Base-by-base conservation (phyloP, 2,329 filamentous ascomycete species). In the Fusarium sacchari region DNA sequence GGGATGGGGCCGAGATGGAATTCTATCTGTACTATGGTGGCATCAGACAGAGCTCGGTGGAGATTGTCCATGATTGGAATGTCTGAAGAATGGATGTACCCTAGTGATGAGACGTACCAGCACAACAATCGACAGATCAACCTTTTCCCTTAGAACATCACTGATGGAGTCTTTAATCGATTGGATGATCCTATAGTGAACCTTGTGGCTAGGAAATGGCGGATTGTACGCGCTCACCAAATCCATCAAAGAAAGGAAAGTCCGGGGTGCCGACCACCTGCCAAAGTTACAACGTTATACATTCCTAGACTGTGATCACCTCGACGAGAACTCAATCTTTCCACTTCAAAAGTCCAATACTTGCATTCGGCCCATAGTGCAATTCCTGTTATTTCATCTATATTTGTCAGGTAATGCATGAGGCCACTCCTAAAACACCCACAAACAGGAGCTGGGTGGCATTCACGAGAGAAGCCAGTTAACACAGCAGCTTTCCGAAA, bases 341-440 rank as follows among this genome's bases (percentile, higher is more conserved):
- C 15, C 22, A n/a, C 28, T 49, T 17, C 20, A 4, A 49, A 13
- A n/a, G 14, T 1, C 7, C 1, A 49, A 18, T n/a, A 18, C 15
- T n/a, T 32, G 3, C 1, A 49, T 13, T 49, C 14, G 32, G 20
- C 7, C 15, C 30, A 18, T 22, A 0, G 28, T 14, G 28, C 1
- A 3, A n/a, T n/a, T n/a, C 0, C 2, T 5, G 20, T 49, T 30
- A 20, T 49, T 30, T 49, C 28, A 7, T 0, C 20, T 49, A 30
- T 30, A 9, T 22, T 49, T 49, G 10, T 10, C 20, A n/a, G 3
- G 0, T 30, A 6, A 3, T 6, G 26, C 26, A 8, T 15, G 44
- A 30, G 6, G 13, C 20, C 20, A 30, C 1, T 4, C 14, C 26
- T 30, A 14, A 47, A 30, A 6, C 10, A 47, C 4, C 26, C 2